A percentile compares a stretch with the other conserved stretches of the same genome.
Conservation (phyloP, 2,329 filamentous ascomycete genomes). For the Penicillium sp. region DNA sequence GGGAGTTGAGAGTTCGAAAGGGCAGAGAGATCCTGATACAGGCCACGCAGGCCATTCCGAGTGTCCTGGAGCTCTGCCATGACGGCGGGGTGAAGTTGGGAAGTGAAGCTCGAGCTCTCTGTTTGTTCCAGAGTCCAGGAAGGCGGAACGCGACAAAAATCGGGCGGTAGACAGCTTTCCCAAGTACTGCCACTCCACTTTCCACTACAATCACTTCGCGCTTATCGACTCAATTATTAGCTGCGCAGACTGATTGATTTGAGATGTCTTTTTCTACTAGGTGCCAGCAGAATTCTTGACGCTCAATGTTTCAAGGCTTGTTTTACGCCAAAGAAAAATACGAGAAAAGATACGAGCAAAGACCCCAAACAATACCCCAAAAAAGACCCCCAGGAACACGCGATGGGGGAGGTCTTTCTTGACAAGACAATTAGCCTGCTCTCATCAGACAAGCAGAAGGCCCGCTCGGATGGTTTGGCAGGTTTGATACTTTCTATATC, state of each 20-base stretch:
- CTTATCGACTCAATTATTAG: constrained; percentile 4
- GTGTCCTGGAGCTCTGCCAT: constrained; percentile 62
- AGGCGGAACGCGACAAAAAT: constrained; percentile 40
- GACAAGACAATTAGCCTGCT: constrained; percentile 44
- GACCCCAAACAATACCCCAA: neutral
- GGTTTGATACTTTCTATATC: constrained; percentile 29
- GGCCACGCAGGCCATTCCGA: constrained; percentile 73
- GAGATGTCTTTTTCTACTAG: neutral
- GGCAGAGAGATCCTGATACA: constrained; percentile 80
- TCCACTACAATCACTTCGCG: constrained; percentile 4
- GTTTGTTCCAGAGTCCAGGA: constrained; percentile 29
- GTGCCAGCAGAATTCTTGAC: neutral
- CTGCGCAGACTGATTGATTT: constrained; percentile 2
- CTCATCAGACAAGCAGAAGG: constrained; percentile 43
- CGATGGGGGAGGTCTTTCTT: constrained; percentile 45
- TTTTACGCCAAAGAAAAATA: neutral
- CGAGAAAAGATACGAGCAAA: neutral
- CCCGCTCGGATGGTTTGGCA: constrained; percentile 52
- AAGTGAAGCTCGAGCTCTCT: constrained; percentile 25
- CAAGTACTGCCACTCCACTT: constrained; percentile 13
- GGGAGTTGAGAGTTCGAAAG: constrained; percentile 69
- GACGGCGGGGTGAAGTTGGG: constrained; percentile 22
- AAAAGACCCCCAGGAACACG: neutral
- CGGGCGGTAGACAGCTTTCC: constrained; percentile 22
- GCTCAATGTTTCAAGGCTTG: neutral